Evolutionary conservation across 2,329 filamentous ascomycete genomes (phyloP).

Genomic region (Ceratocystis colombiana): DNA sequence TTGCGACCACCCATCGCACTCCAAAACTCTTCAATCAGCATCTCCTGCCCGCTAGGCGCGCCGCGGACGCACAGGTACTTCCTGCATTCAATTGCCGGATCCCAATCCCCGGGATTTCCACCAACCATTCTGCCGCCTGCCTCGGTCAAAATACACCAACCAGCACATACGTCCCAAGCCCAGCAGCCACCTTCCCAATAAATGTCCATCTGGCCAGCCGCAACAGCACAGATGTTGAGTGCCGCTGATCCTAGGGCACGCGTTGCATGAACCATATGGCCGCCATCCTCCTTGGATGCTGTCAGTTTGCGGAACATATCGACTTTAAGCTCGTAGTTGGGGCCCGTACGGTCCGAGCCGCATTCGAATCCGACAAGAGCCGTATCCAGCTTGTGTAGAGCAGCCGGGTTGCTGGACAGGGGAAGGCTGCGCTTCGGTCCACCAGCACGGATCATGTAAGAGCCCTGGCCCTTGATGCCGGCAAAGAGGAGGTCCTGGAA

Average conservation of each 20-base stretch:
- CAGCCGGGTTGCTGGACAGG: conserved; percentile 40
- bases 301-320: conserved; percentile 54
- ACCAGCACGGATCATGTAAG: conserved; percentile 44
- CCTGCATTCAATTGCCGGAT: conserved; percentile 48
- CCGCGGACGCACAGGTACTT: conserved; percentile 54
- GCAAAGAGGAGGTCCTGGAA: conserved; percentile 60
- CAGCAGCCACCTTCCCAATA: conserved; percentile 82
- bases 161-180: conserved; percentile 78
- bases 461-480: conserved; percentile 57
- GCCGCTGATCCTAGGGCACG: conserved; percentile 63
- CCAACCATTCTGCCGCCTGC: conserved; percentile 63
- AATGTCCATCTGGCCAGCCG: conserved; percentile 58
- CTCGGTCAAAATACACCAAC: conserved; percentile 65
- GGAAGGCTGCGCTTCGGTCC: conserved; percentile 35
- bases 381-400: conserved; percentile 50
- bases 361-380: conserved; percentile 63
- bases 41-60: conserved; percentile 49
- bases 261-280: conserved; percentile 66
- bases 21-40: conserved; percentile 57
- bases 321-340: conserved; percentile 60
- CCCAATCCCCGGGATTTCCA: conserved; percentile 64
- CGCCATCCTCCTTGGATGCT: conserved; percentile 49
- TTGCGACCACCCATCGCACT: conserved; percentile 44
- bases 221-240: conserved; percentile 63
- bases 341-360: conserved; percentile 57